These are phyloP conservation scores for Osmanthus fragrans DNA, from an alignment of 257 asterid genomes.

Conservation along the genomic window DNA sequence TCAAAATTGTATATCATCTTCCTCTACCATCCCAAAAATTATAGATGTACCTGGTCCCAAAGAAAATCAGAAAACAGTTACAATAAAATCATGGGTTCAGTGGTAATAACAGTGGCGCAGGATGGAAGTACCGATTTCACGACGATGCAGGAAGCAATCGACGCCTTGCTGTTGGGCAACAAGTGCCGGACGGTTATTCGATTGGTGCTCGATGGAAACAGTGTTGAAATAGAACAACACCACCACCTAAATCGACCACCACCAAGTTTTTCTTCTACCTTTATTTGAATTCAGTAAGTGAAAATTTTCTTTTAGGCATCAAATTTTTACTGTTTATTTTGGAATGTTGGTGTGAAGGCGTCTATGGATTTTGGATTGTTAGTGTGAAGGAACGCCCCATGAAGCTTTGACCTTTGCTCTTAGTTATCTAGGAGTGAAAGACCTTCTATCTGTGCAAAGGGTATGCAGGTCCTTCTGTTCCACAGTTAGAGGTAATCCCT, in stretches of 20 bases:
- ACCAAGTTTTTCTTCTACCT: slow-evolving; percentile 45
- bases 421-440: slow-evolving; percentile 61
- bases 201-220: slow-evolving; percentile 65
- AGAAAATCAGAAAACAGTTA: neutral
- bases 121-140: slow-evolving; percentile 64
- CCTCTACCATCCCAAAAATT: too few species aligned
- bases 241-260: slow-evolving; percentile 76
- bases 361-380: too few species aligned
- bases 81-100: slow-evolving; percentile 30
- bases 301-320: too few species aligned
- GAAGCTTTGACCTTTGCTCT: too few species aligned
- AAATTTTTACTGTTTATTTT: too few species aligned
- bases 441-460: slow-evolving; percentile 65
- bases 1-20: too few species aligned
- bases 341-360: too few species aligned
- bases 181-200: slow-evolving; percentile 73
- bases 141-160: slow-evolving; percentile 92
- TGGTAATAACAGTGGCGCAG: slow-evolving; percentile 64
- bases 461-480: slow-evolving; percentile 60
- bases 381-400: too few species aligned
- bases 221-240: slow-evolving; percentile 82
- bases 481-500: slow-evolving; percentile 55
- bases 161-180: slow-evolving; percentile 74
- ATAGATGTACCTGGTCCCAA: too few species aligned
- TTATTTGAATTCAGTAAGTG: neutral